A percentile compares a stretch with the other conserved stretches of the same genome.
phyloP scores from a whole-genome alignment of 2,329 filamentous ascomycete genomes.

The Colletotrichum graminicola region DNA sequence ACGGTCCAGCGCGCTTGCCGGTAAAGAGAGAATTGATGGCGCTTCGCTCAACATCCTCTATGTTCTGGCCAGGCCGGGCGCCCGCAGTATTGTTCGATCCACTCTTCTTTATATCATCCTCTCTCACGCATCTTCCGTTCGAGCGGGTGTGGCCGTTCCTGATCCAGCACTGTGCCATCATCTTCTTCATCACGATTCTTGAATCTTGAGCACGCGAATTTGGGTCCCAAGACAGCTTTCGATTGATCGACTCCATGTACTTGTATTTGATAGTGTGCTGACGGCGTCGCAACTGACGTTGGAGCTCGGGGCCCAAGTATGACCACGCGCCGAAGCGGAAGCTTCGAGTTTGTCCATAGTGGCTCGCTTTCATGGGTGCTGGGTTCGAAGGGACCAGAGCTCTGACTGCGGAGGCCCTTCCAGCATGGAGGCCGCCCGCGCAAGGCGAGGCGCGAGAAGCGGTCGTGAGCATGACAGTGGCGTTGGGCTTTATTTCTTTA shows the following conservation, averaged over 20 bases:
- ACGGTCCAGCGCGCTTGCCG: slow-evolving; percentile 44
- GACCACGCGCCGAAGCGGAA: slow-evolving; percentile 65
- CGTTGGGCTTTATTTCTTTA: slow-evolving; percentile 18
- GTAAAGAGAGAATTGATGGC: slow-evolving; percentile 60
- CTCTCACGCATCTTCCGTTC: slow-evolving; percentile 51
- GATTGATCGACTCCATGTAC: slow-evolving; percentile 59
- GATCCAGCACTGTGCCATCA: slow-evolving; percentile 57
- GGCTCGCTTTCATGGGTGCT: slow-evolving; percentile 40
- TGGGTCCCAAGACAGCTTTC: slow-evolving; percentile 61
- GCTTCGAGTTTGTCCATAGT: slow-evolving; percentile 56
- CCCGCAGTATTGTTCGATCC: slow-evolving; percentile 54
- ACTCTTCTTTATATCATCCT: slow-evolving; percentile 53
- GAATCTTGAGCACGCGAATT: slow-evolving; percentile 51
- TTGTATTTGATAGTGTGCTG: slow-evolving; percentile 59
- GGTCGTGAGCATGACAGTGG: slow-evolving; percentile 47
- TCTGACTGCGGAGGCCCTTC: slow-evolving; percentile 27
- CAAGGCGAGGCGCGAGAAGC: slow-evolving; percentile 48
- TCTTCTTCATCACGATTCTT: slow-evolving; percentile 55
- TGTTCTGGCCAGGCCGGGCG: slow-evolving; percentile 55
- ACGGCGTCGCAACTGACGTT: slow-evolving; percentile 59
- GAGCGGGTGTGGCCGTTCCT: slow-evolving; percentile 45
- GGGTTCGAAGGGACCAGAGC: slow-evolving; percentile 26
- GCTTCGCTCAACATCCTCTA: slow-evolving; percentile 59
- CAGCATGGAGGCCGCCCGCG: slow-evolving; percentile 46
- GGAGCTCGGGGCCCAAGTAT: slow-evolving; percentile 55